phyloP scores from a whole-genome alignment of 2,329 filamentous ascomycete species.

The Akanthomyces lecanii region DNA sequence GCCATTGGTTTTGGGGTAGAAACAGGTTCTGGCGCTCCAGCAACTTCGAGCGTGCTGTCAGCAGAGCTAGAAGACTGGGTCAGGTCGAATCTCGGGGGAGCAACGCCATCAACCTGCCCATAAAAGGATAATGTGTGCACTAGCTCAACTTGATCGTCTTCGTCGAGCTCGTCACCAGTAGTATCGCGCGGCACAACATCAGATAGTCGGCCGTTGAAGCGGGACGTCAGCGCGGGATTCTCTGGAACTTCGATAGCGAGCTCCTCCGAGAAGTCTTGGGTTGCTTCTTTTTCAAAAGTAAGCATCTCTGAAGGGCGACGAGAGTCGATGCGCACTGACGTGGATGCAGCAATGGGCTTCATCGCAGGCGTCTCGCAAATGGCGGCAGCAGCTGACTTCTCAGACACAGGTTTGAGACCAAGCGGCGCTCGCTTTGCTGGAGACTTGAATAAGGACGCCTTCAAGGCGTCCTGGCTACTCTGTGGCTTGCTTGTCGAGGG shows the following conservation, averaged over 20 bases:
- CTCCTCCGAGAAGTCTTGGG: slow-evolving; percentile 23
- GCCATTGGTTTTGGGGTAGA: slow-evolving; percentile 17
- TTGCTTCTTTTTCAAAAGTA: slow-evolving; percentile 31
- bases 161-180: slow-evolving; percentile 31
- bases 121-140: slow-evolving; percentile 12
- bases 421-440: slow-evolving; percentile 45
- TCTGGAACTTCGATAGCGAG: slow-evolving; percentile 29
- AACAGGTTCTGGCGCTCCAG: background rate
- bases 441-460: slow-evolving; percentile 47
- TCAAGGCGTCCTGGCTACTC: slow-evolving; percentile 38
- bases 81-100: background rate
- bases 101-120: background rate
- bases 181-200: slow-evolving; percentile 40
- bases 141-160: slow-evolving; percentile 20
- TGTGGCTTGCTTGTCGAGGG: slow-evolving; percentile 26
- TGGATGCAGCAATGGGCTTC: slow-evolving; percentile 34
- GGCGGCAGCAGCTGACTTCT: slow-evolving; percentile 21
- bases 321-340: slow-evolving; percentile 25
- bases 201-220: slow-evolving; percentile 44
- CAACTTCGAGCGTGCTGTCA: background rate
- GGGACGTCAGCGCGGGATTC: slow-evolving; percentile 32
- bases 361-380: slow-evolving; percentile 31
- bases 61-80: background rate
- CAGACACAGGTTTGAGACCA: slow-evolving; percentile 31
- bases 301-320: slow-evolving; percentile 35